Conservation (phyloP, 352 stramenopile genomes). For the Phytopythium delawarense region DNA sequence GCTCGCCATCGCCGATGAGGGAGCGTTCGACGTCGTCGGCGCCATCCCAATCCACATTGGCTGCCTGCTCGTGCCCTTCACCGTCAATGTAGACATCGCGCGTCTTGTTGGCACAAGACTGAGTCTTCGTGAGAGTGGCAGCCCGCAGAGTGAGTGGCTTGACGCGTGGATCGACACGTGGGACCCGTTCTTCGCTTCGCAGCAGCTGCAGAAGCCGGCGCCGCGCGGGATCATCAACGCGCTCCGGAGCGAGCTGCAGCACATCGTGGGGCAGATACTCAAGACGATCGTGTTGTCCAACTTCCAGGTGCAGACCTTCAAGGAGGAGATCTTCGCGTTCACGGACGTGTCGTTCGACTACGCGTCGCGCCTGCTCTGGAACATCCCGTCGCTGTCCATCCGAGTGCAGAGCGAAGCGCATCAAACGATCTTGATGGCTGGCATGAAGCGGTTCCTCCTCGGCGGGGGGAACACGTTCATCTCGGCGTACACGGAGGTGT, state of each 20-base stretch:
- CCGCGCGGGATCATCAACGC: constrained; percentile 21
- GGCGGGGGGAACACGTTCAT: constrained; percentile 73
- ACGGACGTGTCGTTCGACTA: constrained; percentile 79
- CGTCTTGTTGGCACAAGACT: constrained; percentile 20
- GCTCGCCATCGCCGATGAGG: constrained; percentile 39
- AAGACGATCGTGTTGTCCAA: constrained; percentile 74
- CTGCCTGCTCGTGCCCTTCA: constrained; percentile 74
- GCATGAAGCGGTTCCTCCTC: constrained; percentile 68
- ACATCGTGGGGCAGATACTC: constrained; percentile 54
- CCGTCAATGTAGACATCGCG: constrained; percentile 53
- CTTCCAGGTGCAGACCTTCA: constrained; percentile 57
- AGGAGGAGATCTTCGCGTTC: constrained; percentile 67
- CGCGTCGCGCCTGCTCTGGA: constrained; percentile 56
- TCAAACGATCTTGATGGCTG: constrained; percentile 53
- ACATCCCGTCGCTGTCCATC: constrained; percentile 66
- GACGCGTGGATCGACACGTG: not conserved
- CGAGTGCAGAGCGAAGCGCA: constrained; percentile 31
- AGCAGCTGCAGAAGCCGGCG: not conserved
- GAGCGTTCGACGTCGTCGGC: constrained; percentile 42
- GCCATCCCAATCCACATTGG: constrained; percentile 49
- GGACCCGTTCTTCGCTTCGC: not conserved
- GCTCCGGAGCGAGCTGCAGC: constrained; percentile 48
- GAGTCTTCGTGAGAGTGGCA: not conserved
- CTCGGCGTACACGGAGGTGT: constrained; percentile 66
- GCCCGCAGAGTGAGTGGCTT: not conserved